Evolutionary conservation across 2,329 filamentous ascomycete genomes (phyloP), one percentile per base, ranked within the genome.

Genomic region (Cercospora berteroae): DNA sequence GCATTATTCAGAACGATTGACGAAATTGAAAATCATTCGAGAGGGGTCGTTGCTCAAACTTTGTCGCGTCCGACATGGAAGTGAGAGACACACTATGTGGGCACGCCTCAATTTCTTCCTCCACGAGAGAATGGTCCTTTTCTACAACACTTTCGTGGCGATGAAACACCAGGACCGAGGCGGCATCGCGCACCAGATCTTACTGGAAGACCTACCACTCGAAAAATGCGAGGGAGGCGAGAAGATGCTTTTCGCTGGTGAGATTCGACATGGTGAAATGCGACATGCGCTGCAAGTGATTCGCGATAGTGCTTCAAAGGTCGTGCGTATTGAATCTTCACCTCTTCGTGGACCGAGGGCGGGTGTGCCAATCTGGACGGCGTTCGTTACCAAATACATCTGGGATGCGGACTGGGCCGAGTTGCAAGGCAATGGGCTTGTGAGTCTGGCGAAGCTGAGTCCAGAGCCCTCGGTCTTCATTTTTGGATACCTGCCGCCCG

Each of bases 361-460:
- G 70, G 79, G 81, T 20, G 83, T 85, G 2, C 87, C 87, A 0
- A 84, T 89, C 64, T 89, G 87, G 87, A 89, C 86, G 2, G 84
- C 84, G 0, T 87, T 87, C 68, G 80, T 87, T 20, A 71, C 69
- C 4, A 65, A 48, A 13, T 81, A 83, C 64, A 76, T 86, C 36
- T 77, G 77, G 78, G 80, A 61, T 80, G 76, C 71, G 5, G 78
- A 77, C 36, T 88, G 86, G 85, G 80, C 85, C 66, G 80, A 80
- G 48, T 77, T 76, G 10, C 71, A 81, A 0, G 79, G 79, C 1
- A 60, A 64, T 23, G 71, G 73, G 0, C 23, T 71, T 4, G 73
- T 80, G 1, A 81, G 79, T 44, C 80, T 81, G 1, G 76, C 87
- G 2, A 75, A 83, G 25, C 75, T 88, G 23, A 79, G 80, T n/a